Evolutionary conservation across 1,139 yeast species (phyloP).

Genomic region (Kodamaea suecica): DNA sequence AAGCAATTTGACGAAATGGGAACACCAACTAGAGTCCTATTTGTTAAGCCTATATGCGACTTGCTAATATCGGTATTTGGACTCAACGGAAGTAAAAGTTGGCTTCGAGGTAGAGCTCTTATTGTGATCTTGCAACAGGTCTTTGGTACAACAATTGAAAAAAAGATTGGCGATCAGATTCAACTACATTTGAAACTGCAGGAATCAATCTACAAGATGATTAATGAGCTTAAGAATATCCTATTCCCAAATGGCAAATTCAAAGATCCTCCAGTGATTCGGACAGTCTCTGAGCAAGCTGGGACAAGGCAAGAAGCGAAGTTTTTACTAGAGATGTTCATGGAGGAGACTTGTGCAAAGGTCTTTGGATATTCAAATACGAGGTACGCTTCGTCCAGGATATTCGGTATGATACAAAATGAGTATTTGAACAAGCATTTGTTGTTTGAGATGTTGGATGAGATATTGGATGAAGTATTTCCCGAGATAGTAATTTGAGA

Average conservation of each 20-base stretch:
- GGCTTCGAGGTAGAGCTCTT: constrained; percentile 85
- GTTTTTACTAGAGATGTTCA: constrained; percentile 51
- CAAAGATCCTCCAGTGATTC: constrained; percentile 39
- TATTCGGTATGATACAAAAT: constrained; percentile 73
- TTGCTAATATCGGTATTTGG: constrained; percentile 68
- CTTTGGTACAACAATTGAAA: constrained; percentile 85
- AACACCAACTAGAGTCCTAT: constrained; percentile 34
- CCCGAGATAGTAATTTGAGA: neutral
- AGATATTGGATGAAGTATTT: constrained; percentile 30
- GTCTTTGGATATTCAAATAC: constrained; percentile 72
- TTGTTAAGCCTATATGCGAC: constrained; percentile 83
- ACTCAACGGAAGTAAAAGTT: constrained; percentile 59
- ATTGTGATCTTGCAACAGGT: constrained; percentile 79
- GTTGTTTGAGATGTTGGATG: constrained; percentile 55
- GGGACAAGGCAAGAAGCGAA: constrained; percentile 59
- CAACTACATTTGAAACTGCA: constrained; percentile 39
- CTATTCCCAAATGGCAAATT: constrained; percentile 69
- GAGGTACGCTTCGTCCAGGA: constrained; percentile 53
- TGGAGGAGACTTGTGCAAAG: constrained; percentile 66
- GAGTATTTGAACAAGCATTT: constrained; percentile 67
- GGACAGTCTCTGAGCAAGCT: constrained; percentile 53
- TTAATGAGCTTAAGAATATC: constrained; percentile 41
- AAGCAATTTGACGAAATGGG: constrained; percentile 37
- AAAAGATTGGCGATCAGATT: constrained; percentile 49
- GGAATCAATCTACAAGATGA: constrained; percentile 45